These are phyloP conservation scores for Boletus pseudo-olivaceus DNA, from an alignment of 768 basidiomycete species.

Conservation along the genomic window DNA sequence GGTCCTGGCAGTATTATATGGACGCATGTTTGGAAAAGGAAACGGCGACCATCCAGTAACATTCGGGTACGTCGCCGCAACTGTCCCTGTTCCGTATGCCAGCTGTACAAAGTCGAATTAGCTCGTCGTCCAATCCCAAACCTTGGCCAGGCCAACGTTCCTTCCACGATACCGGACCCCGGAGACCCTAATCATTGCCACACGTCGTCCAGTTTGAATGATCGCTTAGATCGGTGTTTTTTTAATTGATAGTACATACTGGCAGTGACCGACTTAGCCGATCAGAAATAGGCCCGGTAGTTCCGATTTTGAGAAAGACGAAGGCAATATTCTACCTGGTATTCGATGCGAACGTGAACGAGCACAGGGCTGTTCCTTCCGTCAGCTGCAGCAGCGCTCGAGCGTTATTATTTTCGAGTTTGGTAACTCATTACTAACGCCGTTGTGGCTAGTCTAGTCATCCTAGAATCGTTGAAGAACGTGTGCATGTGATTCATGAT, in stretches of 20 bases:
- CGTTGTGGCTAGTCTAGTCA: too few species aligned
- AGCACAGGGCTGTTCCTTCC: too few species aligned
- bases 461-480: too few species aligned
- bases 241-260: too few species aligned
- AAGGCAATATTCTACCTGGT: too few species aligned
- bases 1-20: constrained; percentile 10
- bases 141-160: constrained; percentile 7
- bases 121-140: constrained; percentile 13
- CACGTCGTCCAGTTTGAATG: too few species aligned
- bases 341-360: too few species aligned
- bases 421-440: too few species aligned
- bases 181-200: neutral
- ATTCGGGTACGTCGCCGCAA: constrained; percentile 15
- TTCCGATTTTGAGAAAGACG: neutral
- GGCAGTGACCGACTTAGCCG: neutral
- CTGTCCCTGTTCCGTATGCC: neutral
- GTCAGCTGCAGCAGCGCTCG: too few species aligned
- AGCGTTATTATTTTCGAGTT: too few species aligned
- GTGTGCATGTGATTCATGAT: too few species aligned
- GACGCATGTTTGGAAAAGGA: constrained; percentile 5
- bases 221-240: neutral
- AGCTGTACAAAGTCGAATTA: constrained; percentile 4
- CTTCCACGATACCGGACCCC: constrained; percentile 1
- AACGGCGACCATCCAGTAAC: neutral
- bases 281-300: neutral